Evolutionary conservation across 495 filamentous ascomycete genomes (phyloP).

Genomic region (Annulohypoxylon maeteangense): DNA sequence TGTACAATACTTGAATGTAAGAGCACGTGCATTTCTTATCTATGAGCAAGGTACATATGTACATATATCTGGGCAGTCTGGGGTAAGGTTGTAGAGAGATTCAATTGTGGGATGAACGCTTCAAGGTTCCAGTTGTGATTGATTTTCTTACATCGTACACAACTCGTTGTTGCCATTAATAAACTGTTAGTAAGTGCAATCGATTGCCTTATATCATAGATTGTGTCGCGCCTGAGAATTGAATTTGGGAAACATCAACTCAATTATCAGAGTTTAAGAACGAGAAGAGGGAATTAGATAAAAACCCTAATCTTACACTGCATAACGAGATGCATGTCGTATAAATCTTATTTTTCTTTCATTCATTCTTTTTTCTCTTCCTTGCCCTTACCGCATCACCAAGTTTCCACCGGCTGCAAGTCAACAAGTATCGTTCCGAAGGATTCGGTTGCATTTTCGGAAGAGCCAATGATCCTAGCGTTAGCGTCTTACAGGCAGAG

Average conservation of each 20-base stretch:
- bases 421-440: constrained; percentile 37
- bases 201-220: background rate
- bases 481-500: constrained; percentile 35
- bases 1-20: constrained; percentile 4
- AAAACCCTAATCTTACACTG: background rate
- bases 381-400: constrained; percentile 17
- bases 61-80: background rate
- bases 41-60: background rate
- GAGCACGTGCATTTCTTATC: constrained; percentile 1
- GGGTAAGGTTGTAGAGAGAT: constrained; percentile 3
- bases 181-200: background rate
- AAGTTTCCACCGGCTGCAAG: constrained; percentile 36
- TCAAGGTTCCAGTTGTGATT: no score
- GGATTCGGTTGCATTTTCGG: constrained; percentile 43
- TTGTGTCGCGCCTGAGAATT: background rate
- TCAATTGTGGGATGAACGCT: background rate
- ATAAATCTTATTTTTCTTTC: background rate
- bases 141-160: background rate
- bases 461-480: constrained; percentile 34
- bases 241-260: background rate
- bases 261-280: background rate
- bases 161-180: background rate
- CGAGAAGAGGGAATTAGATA: background rate
- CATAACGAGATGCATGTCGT: background rate
- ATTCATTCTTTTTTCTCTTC: constrained; percentile 4